Base-by-base conservation (phyloP, 805 yeast species). In the Candida ponderosae region DNA sequence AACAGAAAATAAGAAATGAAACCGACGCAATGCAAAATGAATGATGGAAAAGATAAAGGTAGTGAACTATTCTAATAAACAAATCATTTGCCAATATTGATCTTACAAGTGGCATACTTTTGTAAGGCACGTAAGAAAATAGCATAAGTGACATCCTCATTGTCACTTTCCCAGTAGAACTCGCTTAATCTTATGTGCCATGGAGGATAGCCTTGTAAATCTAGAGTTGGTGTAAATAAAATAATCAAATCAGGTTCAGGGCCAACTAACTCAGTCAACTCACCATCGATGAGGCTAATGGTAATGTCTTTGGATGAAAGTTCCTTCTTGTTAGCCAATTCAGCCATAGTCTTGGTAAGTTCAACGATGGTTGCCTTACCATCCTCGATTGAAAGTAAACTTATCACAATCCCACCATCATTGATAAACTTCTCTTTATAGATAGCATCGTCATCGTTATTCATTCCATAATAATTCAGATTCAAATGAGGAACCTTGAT, bases 111-210 rank as follows among this genome's bases (percentile, higher is more conserved):
- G 4, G 96, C 71, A 57, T 74, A 90, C 47, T 74, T 76, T 48
- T 77, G 83, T 48, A 84, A 63, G 1, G 89, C 90, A 44, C 93
- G 70, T 36, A 83, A 69, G 57, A 85, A 89, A 16, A 87, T 93
- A 13, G 89, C 81, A 56, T 89, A 89, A 28, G 76, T 73, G 33
- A 87, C 95, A 38, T 72, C 77, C 41, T 71, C 77, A 57, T 88
- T 88, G 57, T 86, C 96, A 3, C 82, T 81, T 53, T 87, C 90
- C 85, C 94, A 84, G 61, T 80, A 89, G 52, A 93, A 76, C 55
- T 93, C 98, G 6, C 88, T 75, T 37, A 94, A 71, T 44, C 98
- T 74, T 27, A 87, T 76, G 54, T 90, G 97, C 98, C 98, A 93
- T 21, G 98, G 98, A 17, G 97, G 97, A 58, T 80, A 93, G 15